phyloP scores from a whole-genome alignment of 345 rosid genomes.

The Triadica sebifera region DNA sequence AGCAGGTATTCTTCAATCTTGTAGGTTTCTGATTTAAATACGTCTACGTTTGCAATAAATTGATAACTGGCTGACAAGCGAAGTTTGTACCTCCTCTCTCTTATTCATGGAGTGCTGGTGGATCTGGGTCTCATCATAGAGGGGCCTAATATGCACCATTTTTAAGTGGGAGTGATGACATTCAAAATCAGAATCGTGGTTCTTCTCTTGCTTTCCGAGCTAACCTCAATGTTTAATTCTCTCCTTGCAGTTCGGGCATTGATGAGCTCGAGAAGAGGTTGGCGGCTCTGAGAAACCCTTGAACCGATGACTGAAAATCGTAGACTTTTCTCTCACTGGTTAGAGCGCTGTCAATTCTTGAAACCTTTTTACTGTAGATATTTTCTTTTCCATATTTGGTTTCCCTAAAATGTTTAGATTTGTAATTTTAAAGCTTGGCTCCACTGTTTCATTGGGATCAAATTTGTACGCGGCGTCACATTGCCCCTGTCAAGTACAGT shows the following conservation, averaged over 20 bases:
- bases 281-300: slow-evolving; percentile 79
- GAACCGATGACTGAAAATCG: slow-evolving; percentile 9
- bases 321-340: not conserved
- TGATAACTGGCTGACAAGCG: not conserved
- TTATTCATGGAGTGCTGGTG: not conserved
- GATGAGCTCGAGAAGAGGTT: slow-evolving; percentile 85
- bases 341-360: not conserved
- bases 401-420: not conserved
- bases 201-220: not conserved
- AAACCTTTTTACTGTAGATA: slow-evolving; percentile 15
- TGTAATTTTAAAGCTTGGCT: too few relatives aligned
- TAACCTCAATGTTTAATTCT: not conserved
- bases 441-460: not conserved
- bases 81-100: not conserved
- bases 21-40: not conserved
- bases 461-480: not conserved
- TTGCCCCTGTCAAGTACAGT: too few relatives aligned
- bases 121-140: not conserved
- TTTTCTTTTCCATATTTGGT: not conserved
- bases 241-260: slow-evolving; percentile 65
- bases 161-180: not conserved
- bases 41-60: not conserved
- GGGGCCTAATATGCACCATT: not conserved
- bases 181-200: not conserved
- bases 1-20: slow-evolving; percentile 53